Percentiles rank a stretch among this genome's conserved stretches.
Evolutionary conservation across 208 protist genomes (phyloP).

Genomic region (Porcisia deanei): DNA sequence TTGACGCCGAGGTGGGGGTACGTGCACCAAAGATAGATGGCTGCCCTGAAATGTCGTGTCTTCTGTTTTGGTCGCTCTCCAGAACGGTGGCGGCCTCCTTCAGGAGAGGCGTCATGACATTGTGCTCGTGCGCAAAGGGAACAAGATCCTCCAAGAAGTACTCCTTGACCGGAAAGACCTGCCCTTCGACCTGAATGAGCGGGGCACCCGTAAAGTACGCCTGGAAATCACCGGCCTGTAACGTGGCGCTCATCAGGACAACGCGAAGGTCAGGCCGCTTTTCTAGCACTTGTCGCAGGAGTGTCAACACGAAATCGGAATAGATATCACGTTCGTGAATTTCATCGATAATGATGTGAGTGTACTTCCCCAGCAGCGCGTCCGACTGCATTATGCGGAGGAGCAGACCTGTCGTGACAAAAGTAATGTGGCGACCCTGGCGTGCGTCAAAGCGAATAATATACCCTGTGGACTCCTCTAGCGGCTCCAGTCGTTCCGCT

Average conservation of each 20-base stretch:
- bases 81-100: slow-evolving; percentile 42
- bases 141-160: slow-evolving; percentile 85
- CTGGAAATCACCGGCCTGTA: slow-evolving; percentile 88
- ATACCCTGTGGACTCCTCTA: slow-evolving; percentile 98
- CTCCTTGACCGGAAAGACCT: slow-evolving; percentile 85
- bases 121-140: slow-evolving; percentile 52
- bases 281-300: slow-evolving; percentile 91
- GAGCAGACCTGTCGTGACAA: slow-evolving; percentile 99
- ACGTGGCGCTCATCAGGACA: slow-evolving; percentile 96
- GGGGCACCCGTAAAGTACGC: slow-evolving; percentile 82
- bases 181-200: slow-evolving; percentile 85
- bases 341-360: slow-evolving; percentile 99
- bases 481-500: slow-evolving; percentile 94
- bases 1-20: background rate
- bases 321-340: slow-evolving; percentile 99
- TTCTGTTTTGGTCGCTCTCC: background rate
- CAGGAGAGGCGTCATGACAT: slow-evolving; percentile 80
- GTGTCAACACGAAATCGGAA: slow-evolving; percentile 99
- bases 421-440: slow-evolving; percentile 95
- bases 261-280: slow-evolving; percentile 95
- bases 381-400: slow-evolving; percentile 94
- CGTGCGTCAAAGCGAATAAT: slow-evolving; percentile 97
- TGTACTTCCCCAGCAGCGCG: slow-evolving; percentile 90
- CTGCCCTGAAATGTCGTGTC: slow-evolving; percentile 6
- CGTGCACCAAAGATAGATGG: slow-evolving; percentile 3